Conservation (phyloP, 1,284 basidiomycete species). For the Melampsora larici-populina region DNA sequence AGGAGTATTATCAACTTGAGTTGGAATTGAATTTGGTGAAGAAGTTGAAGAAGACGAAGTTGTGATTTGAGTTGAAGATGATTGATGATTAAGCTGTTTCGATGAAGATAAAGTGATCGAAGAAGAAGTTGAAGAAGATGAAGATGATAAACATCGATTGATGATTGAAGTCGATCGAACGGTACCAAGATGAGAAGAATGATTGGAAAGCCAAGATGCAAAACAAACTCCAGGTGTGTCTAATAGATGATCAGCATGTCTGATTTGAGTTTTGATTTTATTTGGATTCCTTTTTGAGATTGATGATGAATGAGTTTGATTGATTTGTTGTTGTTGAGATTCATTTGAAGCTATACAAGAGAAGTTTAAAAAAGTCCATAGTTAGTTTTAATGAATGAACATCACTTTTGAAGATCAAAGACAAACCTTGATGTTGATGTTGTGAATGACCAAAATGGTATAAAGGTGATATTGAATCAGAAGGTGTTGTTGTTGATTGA, state of each 20-base stretch:
- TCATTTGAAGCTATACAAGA: too few relatives aligned
- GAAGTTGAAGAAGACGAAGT: background rate
- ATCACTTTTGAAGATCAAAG: too few relatives aligned
- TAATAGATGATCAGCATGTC: slow-evolving; percentile 23
- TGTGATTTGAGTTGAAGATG: background rate
- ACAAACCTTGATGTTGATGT: background rate
- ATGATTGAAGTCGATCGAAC: slow-evolving; percentile 1
- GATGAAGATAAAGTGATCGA: background rate
- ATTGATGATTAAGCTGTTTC: background rate
- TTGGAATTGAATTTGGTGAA: background rate
- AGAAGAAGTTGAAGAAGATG: background rate
- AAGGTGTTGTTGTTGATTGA: background rate
- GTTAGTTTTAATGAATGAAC: too few relatives aligned
- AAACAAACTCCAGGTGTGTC: slow-evolving; percentile 25
- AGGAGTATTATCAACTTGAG: background rate
- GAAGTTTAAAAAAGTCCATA: too few relatives aligned
- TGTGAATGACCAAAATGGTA: background rate
- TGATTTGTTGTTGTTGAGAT: too few relatives aligned
- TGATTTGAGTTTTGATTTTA: background rate
- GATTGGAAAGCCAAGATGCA: background rate
- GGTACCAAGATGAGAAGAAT: slow-evolving; percentile 1
- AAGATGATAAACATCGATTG: background rate
- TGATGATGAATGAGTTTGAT: background rate
- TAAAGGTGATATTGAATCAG: background rate
- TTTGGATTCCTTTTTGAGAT: background rate